A percentile compares a stretch with the other conserved stretches of the same genome.
Evolutionary conservation across 345 rosid species (phyloP).

Genomic region (Citrus hindsii): DNA sequence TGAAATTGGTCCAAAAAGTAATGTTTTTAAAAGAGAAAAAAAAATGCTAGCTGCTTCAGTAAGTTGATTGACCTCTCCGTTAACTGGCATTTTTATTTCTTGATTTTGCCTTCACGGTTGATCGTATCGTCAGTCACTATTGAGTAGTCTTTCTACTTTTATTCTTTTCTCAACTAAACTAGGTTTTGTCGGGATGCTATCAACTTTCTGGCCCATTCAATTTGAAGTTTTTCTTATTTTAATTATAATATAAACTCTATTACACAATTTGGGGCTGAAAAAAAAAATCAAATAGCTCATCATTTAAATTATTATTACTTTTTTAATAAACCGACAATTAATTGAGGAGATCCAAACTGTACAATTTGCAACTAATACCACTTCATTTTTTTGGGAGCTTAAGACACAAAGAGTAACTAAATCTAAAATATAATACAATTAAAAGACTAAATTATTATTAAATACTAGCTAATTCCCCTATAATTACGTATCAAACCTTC

Average conservation of each 20-base stretch:
- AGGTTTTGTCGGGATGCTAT: constrained; percentile 5
- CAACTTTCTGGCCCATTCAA: not conserved
- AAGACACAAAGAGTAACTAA: constrained; percentile 13
- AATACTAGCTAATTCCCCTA: constrained; percentile 30
- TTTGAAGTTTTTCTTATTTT: not conserved
- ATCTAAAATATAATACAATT: constrained; percentile 18
- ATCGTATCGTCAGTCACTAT: constrained; percentile 15
- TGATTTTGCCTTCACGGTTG: constrained; percentile 33
- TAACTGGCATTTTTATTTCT: not conserved
- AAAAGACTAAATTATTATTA: not conserved
- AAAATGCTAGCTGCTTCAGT: constrained; percentile 18
- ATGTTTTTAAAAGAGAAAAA: constrained; percentile 1
- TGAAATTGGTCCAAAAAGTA: not conserved
- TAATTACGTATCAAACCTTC: constrained; percentile 42
- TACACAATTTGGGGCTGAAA: not conserved
- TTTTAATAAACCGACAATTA: too few species aligned
- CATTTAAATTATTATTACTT: not conserved
- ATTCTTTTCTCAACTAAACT: constrained; percentile 22
- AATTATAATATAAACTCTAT: not conserved
- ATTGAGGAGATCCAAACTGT: constrained; percentile 5
- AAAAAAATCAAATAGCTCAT: constrained; percentile 17
- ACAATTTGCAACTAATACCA: constrained; percentile 24
- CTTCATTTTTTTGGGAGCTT: constrained; percentile 1
- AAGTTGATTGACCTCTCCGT: constrained; percentile 25
- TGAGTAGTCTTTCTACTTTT: constrained; percentile 13